Evolutionary conservation across 2,329 filamentous ascomycete genomes (phyloP).

Genomic region (Paracoccidioides lutzii): DNA sequence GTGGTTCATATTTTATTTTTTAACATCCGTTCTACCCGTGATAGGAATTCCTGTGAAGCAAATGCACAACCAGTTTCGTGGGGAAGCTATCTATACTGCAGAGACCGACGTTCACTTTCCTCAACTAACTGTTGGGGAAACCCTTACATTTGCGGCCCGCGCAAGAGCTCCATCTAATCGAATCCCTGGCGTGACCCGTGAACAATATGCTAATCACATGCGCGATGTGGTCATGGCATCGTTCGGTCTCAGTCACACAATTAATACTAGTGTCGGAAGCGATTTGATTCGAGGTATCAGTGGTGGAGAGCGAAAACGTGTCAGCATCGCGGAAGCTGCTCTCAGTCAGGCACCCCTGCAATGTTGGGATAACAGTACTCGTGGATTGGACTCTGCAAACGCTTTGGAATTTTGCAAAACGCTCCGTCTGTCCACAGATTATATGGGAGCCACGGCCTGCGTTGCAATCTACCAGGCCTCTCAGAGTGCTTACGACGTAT

Average conservation of each 20-base stretch:
- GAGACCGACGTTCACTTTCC: conserved; percentile 79
- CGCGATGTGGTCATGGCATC: conserved; percentile 35
- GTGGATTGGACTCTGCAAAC: conserved; percentile 55
- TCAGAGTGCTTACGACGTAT: conserved; percentile 57
- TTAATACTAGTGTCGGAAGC: conserved; percentile 73
- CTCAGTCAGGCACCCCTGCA: conserved; percentile 58
- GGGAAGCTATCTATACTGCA: conserved; percentile 75
- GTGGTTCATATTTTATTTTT: not conserved
- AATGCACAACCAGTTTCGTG: conserved; percentile 51
- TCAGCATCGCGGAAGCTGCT: conserved; percentile 74
- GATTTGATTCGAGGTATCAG: conserved; percentile 68
- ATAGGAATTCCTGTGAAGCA: conserved; percentile 5
- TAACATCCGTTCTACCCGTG: not conserved
- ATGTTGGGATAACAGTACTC: conserved; percentile 64
- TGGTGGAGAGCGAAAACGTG: conserved; percentile 66
- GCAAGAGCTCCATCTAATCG: conserved; percentile 70
- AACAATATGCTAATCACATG: conserved; percentile 31
- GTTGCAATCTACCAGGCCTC: conserved; percentile 79
- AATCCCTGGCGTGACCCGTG: conserved; percentile 40
- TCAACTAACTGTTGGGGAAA: conserved; percentile 77
- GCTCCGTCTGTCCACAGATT: conserved; percentile 65
- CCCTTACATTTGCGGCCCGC: conserved; percentile 70
- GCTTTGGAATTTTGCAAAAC: conserved; percentile 56
- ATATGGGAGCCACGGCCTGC: conserved; percentile 72
- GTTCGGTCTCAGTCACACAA: conserved; percentile 48